phyloP scores from a whole-genome alignment of 1,139 yeast species.

The Ogataea hybrid region DNA sequence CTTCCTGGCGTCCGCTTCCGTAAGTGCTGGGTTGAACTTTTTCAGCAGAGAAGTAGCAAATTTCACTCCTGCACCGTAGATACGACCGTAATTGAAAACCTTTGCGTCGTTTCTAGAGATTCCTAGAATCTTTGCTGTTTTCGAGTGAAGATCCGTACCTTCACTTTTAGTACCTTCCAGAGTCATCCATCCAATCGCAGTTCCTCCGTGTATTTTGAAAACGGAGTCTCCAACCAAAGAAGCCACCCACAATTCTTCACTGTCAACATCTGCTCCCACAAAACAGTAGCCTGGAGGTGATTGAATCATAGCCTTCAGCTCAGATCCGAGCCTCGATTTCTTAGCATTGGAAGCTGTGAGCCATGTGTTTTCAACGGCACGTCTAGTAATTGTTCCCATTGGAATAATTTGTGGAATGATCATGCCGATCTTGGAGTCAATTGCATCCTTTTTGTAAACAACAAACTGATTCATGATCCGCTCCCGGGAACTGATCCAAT shows the following conservation, averaged over 20 bases:
- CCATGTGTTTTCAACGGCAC: constrained; percentile 99
- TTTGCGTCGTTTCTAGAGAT: constrained; percentile 92
- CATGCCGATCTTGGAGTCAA: constrained; percentile 51
- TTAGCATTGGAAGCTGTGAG: constrained; percentile 96
- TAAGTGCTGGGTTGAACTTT: constrained; percentile 71
- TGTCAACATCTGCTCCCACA: constrained; percentile 98
- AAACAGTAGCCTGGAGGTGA: constrained; percentile 91
- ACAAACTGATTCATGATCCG: constrained; percentile 85
- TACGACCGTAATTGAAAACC: constrained; percentile 93
- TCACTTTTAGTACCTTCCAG: constrained; percentile 90
- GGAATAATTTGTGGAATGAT: constrained; percentile 82
- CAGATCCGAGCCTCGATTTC: constrained; percentile 82
- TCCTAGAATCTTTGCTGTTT: constrained; percentile 86
- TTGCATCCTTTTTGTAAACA: constrained; percentile 42
- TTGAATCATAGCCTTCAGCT: constrained; percentile 76
- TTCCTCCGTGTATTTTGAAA: constrained; percentile 88
- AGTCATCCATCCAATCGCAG: constrained; percentile 99
- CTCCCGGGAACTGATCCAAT: constrained; percentile 91
- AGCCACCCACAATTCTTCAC: constrained; percentile 98
- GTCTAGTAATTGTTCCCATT: constrained; percentile 95
- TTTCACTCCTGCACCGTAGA: constrained; percentile 94
- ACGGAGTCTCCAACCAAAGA: constrained; percentile 90
- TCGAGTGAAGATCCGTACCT: constrained; percentile 93
- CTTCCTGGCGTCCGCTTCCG: constrained; percentile 66
- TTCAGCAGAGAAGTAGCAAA: constrained; percentile 82